These are phyloP conservation scores for Exophiala oligosperma DNA, from an alignment of 2,329 filamentous ascomycete species.

Conservation along the genomic window DNA sequence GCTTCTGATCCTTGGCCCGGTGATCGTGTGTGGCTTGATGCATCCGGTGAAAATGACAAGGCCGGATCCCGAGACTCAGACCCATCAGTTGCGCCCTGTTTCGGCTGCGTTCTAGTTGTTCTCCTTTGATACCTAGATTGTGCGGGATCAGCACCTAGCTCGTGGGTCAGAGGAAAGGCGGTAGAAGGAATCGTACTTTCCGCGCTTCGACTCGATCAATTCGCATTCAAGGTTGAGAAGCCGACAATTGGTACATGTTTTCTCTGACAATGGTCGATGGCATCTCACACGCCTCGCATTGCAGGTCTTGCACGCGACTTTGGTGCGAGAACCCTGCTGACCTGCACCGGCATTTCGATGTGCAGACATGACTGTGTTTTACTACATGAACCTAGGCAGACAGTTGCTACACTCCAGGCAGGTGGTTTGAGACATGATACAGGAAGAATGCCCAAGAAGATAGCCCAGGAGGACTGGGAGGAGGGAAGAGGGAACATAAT, in stretches of 20 bases:
- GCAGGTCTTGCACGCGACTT: conserved; percentile 21
- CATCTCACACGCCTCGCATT: conserved; percentile 27
- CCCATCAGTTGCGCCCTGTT: neutral
- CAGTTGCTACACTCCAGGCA: too few relatives aligned
- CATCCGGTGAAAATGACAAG: neutral
- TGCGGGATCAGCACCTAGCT: neutral
- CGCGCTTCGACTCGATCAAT: conserved; percentile 22
- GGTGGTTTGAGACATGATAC: too few relatives aligned
- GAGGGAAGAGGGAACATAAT: too few relatives aligned
- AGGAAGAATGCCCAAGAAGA: too few relatives aligned
- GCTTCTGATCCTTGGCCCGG: neutral
- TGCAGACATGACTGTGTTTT: neutral
- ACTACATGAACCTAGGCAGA: too few relatives aligned
- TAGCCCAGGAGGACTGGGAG: too few relatives aligned
- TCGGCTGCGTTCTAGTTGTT: neutral
- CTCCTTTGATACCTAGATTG: neutral
- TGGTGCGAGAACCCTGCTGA: conserved; percentile 8
- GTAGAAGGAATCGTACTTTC: conserved; percentile 15
- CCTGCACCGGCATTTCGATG: neutral
- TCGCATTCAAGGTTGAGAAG: conserved; percentile 13
- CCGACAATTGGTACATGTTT: conserved; percentile 22
- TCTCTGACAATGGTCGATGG: conserved; percentile 16
- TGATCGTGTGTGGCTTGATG: neutral
- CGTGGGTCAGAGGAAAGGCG: neutral
- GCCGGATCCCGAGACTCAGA: neutral